A percentile compares a stretch with the other conserved stretches of the same genome.
Conservation (phyloP, 805 yeast genomes). For the Spathaspora girioi region DNA sequence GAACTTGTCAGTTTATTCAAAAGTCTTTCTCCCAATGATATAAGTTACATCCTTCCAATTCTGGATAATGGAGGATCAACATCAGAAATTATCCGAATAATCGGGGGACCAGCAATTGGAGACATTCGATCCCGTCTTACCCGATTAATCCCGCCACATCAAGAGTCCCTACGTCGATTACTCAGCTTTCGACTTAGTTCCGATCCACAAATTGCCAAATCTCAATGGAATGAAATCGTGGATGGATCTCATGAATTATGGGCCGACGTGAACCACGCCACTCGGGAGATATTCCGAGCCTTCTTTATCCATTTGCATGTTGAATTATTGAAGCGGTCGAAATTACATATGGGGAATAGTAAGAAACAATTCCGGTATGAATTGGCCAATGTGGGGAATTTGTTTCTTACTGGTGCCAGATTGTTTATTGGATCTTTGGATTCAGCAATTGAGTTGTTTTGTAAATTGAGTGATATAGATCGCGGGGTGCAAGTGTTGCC, state of each 20-base stretch:
- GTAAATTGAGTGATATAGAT: slow-evolving; percentile 61
- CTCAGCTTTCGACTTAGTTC: slow-evolving; percentile 48
- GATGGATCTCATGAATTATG: slow-evolving; percentile 76
- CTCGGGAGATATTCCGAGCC: slow-evolving; percentile 70
- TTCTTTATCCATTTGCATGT: slow-evolving; percentile 76
- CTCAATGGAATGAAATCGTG: slow-evolving; percentile 74
- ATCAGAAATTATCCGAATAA: slow-evolving; percentile 76
- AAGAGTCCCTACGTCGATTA: slow-evolving; percentile 28
- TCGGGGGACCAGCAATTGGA: slow-evolving; percentile 96
- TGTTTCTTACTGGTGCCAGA: slow-evolving; percentile 78
- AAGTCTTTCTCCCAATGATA: slow-evolving; percentile 30
- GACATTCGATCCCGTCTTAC: slow-evolving; percentile 83
- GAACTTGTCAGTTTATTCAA: slow-evolving; percentile 61
- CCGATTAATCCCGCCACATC: slow-evolving; percentile 59
- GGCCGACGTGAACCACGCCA: slow-evolving; percentile 54
- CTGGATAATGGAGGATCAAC: slow-evolving; percentile 96
- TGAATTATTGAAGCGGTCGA: slow-evolving; percentile 66
- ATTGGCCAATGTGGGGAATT: slow-evolving; percentile 80
- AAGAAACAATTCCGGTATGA: slow-evolving; percentile 64
- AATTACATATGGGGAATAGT: slow-evolving; percentile 30
- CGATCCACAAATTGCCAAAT: slow-evolving; percentile 49
- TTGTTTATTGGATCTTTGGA: slow-evolving; percentile 81
- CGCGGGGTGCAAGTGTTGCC: slow-evolving; percentile 60
- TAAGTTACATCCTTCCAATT: slow-evolving; percentile 74
- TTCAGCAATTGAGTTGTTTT: slow-evolving; percentile 72